phyloP scores from a whole-genome alignment of 371 early-diverging fungal genomes.

The Mortierella sp. region DNA sequence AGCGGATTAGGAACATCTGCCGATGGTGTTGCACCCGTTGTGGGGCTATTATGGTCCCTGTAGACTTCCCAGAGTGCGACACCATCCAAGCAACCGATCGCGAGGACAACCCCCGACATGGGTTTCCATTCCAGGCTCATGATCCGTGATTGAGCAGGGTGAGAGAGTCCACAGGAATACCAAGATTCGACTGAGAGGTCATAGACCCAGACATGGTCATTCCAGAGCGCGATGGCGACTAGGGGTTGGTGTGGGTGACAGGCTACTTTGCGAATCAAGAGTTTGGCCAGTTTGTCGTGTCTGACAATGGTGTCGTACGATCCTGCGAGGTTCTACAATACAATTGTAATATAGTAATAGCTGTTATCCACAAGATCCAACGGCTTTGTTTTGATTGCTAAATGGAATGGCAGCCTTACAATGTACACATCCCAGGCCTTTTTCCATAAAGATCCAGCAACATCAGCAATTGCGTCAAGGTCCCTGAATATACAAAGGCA shows the following conservation, averaged over 20 bases:
- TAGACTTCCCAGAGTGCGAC: constrained; percentile 48
- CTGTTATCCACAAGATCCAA: too few relatives aligned
- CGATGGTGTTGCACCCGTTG: constrained; percentile 5
- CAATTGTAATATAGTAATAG: too few relatives aligned
- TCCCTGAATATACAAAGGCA: constrained; percentile 25
- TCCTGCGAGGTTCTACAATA: constrained; percentile 19
- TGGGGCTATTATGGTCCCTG: constrained; percentile 17
- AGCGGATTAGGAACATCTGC: constrained; percentile 10
- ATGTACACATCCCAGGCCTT: constrained; percentile 38
- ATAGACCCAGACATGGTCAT: constrained; percentile 47
- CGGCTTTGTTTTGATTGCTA: too few relatives aligned
- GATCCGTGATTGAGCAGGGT: constrained; percentile 27
- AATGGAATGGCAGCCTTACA: constrained; percentile 17
- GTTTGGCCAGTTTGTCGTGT: constrained; percentile 44
- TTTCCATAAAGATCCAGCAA: constrained; percentile 20
- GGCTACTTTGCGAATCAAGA: constrained; percentile 43
- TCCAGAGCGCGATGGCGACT: constrained; percentile 48
- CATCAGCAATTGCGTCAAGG: constrained; percentile 18
- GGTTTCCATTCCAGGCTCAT: constrained; percentile 47
- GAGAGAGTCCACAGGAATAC: constrained; percentile 45
- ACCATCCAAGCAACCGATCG: constrained; percentile 37
- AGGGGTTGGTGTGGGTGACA: constrained; percentile 48
- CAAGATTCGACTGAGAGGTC: constrained; percentile 46
- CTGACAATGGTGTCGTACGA: constrained; percentile 28
- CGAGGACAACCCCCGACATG: constrained; percentile 46